These are phyloP conservation scores for Komagataella kurtzmanii DNA, from an alignment of 805 yeast species.

Conservation along the genomic window DNA sequence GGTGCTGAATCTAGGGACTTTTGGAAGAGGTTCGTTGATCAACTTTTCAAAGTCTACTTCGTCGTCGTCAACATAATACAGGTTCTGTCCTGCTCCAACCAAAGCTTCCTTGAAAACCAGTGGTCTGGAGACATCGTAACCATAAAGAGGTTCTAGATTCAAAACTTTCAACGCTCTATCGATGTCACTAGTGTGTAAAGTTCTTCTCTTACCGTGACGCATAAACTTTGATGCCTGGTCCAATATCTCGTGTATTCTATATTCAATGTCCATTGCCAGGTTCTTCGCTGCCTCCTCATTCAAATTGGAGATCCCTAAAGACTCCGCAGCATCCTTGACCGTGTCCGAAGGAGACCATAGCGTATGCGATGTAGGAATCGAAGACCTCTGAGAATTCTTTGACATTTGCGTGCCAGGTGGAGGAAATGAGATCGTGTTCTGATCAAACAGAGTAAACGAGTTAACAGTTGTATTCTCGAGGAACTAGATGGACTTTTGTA, in stretches of 20 bases:
- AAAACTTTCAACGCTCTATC: slow-evolving; percentile 70
- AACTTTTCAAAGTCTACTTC: slow-evolving; percentile 90
- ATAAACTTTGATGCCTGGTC: slow-evolving; percentile 94
- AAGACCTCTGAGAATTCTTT: slow-evolving; percentile 6
- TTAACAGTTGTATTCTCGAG: neutral
- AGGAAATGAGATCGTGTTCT: neutral
- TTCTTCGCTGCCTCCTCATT: slow-evolving; percentile 91
- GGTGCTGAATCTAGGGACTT: slow-evolving; percentile 84
- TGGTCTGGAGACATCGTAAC: slow-evolving; percentile 63
- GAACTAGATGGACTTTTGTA: neutral
- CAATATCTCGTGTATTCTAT: slow-evolving; percentile 85
- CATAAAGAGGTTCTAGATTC: slow-evolving; percentile 90
- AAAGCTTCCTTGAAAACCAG: slow-evolving; percentile 76
- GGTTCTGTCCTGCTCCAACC: slow-evolving; percentile 84
- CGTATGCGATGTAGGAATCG: slow-evolving; percentile 67
- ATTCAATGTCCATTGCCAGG: slow-evolving; percentile 98
- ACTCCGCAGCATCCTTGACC: slow-evolving; percentile 90
- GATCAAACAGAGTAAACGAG: neutral
- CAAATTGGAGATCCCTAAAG: slow-evolving; percentile 62
- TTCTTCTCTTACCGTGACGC: slow-evolving; percentile 83
- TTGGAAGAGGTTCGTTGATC: slow-evolving; percentile 88
- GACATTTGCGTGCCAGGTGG: neutral
- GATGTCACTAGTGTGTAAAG: slow-evolving; percentile 70
- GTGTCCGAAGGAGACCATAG: slow-evolving; percentile 98
- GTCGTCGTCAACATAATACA: slow-evolving; percentile 83